Evolutionary conservation across 2,329 filamentous ascomycete species (phyloP).

Genomic region (Erysiphe pulchra): DNA sequence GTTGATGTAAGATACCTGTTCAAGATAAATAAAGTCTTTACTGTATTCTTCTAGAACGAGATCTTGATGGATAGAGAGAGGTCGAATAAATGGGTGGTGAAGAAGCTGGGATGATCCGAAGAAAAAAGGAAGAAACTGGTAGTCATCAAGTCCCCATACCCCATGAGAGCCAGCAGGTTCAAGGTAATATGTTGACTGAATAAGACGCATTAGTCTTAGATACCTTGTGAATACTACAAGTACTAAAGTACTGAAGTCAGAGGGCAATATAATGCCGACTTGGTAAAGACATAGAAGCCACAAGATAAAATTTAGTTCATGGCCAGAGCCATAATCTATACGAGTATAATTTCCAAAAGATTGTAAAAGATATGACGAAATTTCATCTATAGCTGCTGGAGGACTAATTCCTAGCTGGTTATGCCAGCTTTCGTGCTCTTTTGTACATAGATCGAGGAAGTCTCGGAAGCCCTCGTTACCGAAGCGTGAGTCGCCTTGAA

Average conservation of each 20-base stretch:
- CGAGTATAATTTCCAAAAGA: conserved; percentile 72
- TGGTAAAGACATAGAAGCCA: conserved; percentile 86
- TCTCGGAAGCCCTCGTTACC: conserved; percentile 76
- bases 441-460: conserved; percentile 48
- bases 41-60: conserved; percentile 70
- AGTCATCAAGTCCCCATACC: conserved; percentile 96
- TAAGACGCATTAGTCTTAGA: conserved; percentile 48
- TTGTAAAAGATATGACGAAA: conserved; percentile 57
- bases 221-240: conserved; percentile 27
- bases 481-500: conserved; percentile 66
- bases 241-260: neutral
- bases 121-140: conserved; percentile 82
- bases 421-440: conserved; percentile 17
- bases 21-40: conserved; percentile 66
- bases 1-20: conserved; percentile 42
- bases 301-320: conserved; percentile 83
- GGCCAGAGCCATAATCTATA: conserved; percentile 86
- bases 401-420: conserved; percentile 11
- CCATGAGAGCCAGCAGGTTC: conserved; percentile 92
- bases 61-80: conserved; percentile 52
- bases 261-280: conserved; percentile 38
- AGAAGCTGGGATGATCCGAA: conserved; percentile 73
- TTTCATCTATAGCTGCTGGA: conserved; percentile 56
- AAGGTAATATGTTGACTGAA: conserved; percentile 77
- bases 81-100: conserved; percentile 51